Base-by-base conservation (phyloP, 441 rosid species). In the Jatropha multifida region DNA sequence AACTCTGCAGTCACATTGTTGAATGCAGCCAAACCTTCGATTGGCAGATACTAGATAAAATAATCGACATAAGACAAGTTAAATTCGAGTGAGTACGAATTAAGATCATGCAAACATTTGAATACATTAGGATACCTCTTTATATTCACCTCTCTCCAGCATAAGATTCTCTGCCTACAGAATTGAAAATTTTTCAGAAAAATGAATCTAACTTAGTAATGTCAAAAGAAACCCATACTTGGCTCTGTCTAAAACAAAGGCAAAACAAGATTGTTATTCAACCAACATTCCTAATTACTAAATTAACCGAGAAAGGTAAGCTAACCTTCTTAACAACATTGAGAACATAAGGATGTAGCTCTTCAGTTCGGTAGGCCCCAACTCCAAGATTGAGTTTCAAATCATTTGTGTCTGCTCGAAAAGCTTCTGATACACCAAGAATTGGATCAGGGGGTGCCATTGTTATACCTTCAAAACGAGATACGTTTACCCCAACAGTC, bases 391-490 rank as follows among this genome's bases (percentile, higher is more conserved):
- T 96, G 81, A 96, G 99, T 84, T 96, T 96, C 83, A 74, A 85
- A 20, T 85, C 94, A 79, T 88, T 72, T 9, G 81, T 90, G 80
- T 93, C 97, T 17, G 98, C 97, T 84, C 74, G 92, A 82, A 96
- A 96, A 69, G 99, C 97, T 84, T 96, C 98, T 11, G 97, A 90
- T 77, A 96, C 97, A 78, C 99, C 99, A 78, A 92, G 96, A 87
- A 96, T 93, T 49, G 98, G 98, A 83, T 96, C 99, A 13, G 99
- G 98, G 15, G 99, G 98, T 65, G 98, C 99, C 97, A 92, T 95
- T 8, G 93, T 81, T 68, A 95, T 78, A 59, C 90, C 90, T 81
- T 93, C 95, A 71, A 95, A 93, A 75, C 93, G 94, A 78, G 98
- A 93, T 61, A 83, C 90, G 74, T 86, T 85, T 51, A 87, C 89